A percentile compares a stretch with the other conserved stretches of the same genome.
Evolutionary conservation across 352 stramenopile genomes (phyloP).

Genomic region (Thraustotheca clavata): DNA sequence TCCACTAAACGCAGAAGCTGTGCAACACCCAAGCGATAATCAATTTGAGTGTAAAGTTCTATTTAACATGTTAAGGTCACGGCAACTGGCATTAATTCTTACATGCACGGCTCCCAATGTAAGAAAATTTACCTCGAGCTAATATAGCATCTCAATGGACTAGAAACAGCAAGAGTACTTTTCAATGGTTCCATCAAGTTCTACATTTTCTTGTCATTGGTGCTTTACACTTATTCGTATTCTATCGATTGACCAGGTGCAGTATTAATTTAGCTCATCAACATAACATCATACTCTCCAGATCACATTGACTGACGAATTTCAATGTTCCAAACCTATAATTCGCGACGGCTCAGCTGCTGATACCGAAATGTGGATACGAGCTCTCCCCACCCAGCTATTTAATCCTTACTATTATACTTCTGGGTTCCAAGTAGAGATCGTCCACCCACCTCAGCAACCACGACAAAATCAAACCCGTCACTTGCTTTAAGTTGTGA

Average conservation of each 20-base stretch:
- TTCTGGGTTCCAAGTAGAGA: slow-evolving; percentile 7
- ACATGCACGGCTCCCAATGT: background rate
- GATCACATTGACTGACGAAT: too few species aligned
- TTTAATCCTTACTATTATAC: slow-evolving; percentile 34
- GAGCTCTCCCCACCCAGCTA: slow-evolving; percentile 20
- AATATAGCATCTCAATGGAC: background rate
- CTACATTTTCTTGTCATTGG: background rate
- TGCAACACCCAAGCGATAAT: background rate
- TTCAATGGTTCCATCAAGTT: background rate
- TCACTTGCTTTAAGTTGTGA: background rate
- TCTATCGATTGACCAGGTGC: slow-evolving; percentile 31
- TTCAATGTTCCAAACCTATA: too few species aligned
- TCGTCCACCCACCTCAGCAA: background rate
- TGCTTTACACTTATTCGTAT: slow-evolving; percentile 30
- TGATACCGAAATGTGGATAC: too few species aligned
- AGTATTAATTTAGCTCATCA: background rate
- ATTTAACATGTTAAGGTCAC: background rate
- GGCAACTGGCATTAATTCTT: background rate
- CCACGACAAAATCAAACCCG: background rate
- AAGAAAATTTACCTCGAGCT: background rate
- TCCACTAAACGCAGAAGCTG: slow-evolving; percentile 23
- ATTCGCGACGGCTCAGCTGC: too few species aligned
- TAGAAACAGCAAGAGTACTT: slow-evolving; percentile 1
- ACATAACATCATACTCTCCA: background rate
- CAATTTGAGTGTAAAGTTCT: background rate